A percentile compares a stretch with the other conserved stretches of the same genome.
Evolutionary conservation across 1,139 yeast genomes (phyloP).

Genomic region (Ogataea hybrid): DNA sequence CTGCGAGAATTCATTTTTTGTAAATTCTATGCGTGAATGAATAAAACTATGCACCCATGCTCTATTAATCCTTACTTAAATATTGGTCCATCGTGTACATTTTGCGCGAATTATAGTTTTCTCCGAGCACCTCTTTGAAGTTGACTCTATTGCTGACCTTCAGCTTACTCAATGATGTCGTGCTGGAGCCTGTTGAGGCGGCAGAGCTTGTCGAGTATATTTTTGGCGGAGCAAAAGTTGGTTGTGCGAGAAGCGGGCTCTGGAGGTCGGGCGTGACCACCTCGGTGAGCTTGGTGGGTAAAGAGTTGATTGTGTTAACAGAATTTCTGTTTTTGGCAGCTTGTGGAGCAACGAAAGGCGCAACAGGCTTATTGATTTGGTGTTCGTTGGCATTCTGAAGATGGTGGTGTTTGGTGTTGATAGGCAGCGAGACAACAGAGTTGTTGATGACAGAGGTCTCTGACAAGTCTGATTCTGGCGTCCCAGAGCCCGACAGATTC

Average conservation of each 20-base stretch:
- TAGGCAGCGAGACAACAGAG: conserved; percentile 25
- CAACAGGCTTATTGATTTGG: background rate
- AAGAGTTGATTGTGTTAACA: conserved; percentile 22
- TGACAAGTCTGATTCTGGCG: conserved; percentile 2
- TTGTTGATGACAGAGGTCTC: conserved; percentile 9
- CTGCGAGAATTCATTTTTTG: conserved; percentile 2
- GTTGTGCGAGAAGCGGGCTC: background rate
- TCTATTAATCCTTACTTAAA: conserved; percentile 11
- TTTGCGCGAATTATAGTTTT: conserved; percentile 1
- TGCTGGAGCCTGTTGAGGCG: conserved; percentile 1
- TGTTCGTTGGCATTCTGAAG: conserved; percentile 19
- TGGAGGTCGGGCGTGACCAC: conserved; percentile 21
- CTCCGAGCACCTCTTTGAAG: conserved; percentile 24
- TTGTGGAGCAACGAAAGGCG: conserved; percentile 2
- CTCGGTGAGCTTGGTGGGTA: conserved; percentile 23
- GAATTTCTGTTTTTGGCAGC: conserved; percentile 19
- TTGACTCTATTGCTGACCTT: conserved; percentile 29
- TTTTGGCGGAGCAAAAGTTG: conserved; percentile 3
- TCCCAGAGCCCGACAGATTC: conserved; percentile 5
- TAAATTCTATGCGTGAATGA: background rate
- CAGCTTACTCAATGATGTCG: conserved; percentile 18
- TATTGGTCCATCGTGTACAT: conserved; percentile 31
- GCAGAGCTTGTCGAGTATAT: conserved; percentile 5
- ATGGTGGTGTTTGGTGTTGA: conserved; percentile 17
- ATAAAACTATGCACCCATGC: conserved; percentile 3